Percentiles rank a stretch among this genome's conserved stretches.
Evolutionary conservation across 2,329 filamentous ascomycete species (phyloP).

Genomic region (Albophoma yamanashiensis): DNA sequence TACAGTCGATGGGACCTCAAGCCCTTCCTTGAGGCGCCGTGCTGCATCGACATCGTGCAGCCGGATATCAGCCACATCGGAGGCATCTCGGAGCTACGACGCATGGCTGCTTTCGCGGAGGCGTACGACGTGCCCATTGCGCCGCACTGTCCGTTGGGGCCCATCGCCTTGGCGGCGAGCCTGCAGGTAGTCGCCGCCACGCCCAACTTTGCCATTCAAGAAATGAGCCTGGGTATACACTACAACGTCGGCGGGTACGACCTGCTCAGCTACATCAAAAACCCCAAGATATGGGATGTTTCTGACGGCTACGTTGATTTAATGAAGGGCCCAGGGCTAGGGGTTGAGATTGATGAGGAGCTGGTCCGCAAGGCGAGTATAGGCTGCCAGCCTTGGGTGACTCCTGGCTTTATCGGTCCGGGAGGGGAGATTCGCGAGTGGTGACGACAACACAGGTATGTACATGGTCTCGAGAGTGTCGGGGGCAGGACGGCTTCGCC

Average conservation of each 20-base stretch:
- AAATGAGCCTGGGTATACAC: constrained; percentile 72
- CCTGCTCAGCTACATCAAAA: constrained; percentile 54
- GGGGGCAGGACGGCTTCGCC: not conserved
- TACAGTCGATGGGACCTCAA: constrained; percentile 66
- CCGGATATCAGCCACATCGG: constrained; percentile 63
- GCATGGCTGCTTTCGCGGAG: constrained; percentile 41
- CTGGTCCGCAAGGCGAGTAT: constrained; percentile 48
- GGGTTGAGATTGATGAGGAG: constrained; percentile 63
- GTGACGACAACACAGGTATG: no score
- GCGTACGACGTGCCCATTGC: constrained; percentile 43
- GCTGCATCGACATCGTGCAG: constrained; percentile 60
- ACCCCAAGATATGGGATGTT: constrained; percentile 55
- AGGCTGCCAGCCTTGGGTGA: constrained; percentile 52
- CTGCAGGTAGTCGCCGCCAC: constrained; percentile 53
- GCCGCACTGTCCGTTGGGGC: constrained; percentile 63
- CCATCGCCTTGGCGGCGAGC: constrained; percentile 61
- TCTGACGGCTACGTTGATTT: constrained; percentile 54
- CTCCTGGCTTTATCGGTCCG: constrained; percentile 55
- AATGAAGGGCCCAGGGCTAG: constrained; percentile 49
- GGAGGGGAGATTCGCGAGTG: constrained; percentile 59
- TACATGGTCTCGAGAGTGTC: no score
- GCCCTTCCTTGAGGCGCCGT: constrained; percentile 56
- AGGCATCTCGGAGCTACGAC: constrained; percentile 59
- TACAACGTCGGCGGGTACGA: constrained; percentile 62
- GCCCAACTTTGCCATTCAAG: constrained; percentile 62